Conservation (phyloP, 2,329 filamentous ascomycete genomes). For the Cercospora janseana region DNA sequence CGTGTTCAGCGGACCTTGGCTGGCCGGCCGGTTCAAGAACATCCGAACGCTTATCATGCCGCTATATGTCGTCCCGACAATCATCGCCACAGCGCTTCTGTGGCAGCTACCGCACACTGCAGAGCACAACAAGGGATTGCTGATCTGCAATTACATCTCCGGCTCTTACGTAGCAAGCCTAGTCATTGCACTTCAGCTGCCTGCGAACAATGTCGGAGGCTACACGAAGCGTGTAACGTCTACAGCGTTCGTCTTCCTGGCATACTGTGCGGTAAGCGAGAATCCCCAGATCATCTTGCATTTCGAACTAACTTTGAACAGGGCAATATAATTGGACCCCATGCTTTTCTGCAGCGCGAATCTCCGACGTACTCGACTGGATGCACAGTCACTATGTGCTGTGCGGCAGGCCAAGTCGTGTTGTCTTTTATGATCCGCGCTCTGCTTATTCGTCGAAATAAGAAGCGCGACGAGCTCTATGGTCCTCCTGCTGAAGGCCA, state of each 20-base stretch:
- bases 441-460: conserved; percentile 42
- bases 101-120: conserved; percentile 48
- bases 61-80: conserved; percentile 52
- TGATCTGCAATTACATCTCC: conserved; percentile 54
- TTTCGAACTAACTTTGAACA: conserved; percentile 31
- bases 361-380: conserved; percentile 53
- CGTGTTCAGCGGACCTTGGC: conserved; percentile 53
- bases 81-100: conserved; percentile 50
- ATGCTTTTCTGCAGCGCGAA: conserved; percentile 48
- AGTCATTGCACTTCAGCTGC: conserved; percentile 55
- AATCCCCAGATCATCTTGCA: conserved; percentile 41
- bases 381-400: conserved; percentile 52
- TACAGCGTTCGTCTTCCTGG: conserved; percentile 49
- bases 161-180: conserved; percentile 52
- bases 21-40: conserved; percentile 54
- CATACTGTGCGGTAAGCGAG: conserved; percentile 36
- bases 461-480: conserved; percentile 39
- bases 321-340: conserved; percentile 51
- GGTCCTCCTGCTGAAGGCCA: conserved; percentile 23
- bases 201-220: conserved; percentile 49
- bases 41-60: conserved; percentile 54
- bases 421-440: conserved; percentile 40
- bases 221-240: conserved; percentile 51
- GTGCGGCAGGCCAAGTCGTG: conserved; percentile 45
- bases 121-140: conserved; percentile 46